Evolutionary conservation across 441 rosid genomes (phyloP), one percentile per base, ranked within the genome.

Genomic region (Cnidoscolus chayamansa): DNA sequence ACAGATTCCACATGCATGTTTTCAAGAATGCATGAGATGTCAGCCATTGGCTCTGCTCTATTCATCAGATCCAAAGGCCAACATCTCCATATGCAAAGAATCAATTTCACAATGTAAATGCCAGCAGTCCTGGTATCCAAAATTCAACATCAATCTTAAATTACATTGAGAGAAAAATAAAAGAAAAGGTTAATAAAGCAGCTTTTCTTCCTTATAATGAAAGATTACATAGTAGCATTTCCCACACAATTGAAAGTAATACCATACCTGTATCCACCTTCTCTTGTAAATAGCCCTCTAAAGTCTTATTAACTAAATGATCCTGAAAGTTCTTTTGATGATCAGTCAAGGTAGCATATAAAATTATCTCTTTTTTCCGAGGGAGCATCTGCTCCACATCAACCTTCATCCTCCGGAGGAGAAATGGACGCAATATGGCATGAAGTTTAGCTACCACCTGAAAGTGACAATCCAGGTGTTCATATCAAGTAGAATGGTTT

Each of bases 381-480:
- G 98, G 99, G 57, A 95, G 99, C 83, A 76, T 81, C 81, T 78
- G 89, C 85, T 95, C 99, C 58, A 96, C 99, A 66, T 96, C 99
- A 84, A 87, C 57, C 77, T 96, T 96, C 97, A 96, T 79, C 80
- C 99, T 84, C 67, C 98, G 89, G 60, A 96, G 96, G 78, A 96
- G 94, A 82, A 96, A 96, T 9, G 99, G 99, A 13, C 97, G 97
- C 77, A 96, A 80, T 73, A 96, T 96, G 74, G 85, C 86, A 84
- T 96, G 99, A 64, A 96, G 98, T 81, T 96, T 96, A 16, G 90
- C 89, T 35, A 96, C 94, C 77, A 91, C 91, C 99, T 96, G 85
- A 55, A 78, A 20, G 67, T 63, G 68, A 84, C 65, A 68, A 74
- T 37, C 63, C 25, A 50, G 32, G 31, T n/a, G 68, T 55, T 2